Evolutionary conservation across 257 asterid genomes (phyloP), one percentile per base, ranked within the genome.

Genomic region (Lavandula angustifolia): DNA sequence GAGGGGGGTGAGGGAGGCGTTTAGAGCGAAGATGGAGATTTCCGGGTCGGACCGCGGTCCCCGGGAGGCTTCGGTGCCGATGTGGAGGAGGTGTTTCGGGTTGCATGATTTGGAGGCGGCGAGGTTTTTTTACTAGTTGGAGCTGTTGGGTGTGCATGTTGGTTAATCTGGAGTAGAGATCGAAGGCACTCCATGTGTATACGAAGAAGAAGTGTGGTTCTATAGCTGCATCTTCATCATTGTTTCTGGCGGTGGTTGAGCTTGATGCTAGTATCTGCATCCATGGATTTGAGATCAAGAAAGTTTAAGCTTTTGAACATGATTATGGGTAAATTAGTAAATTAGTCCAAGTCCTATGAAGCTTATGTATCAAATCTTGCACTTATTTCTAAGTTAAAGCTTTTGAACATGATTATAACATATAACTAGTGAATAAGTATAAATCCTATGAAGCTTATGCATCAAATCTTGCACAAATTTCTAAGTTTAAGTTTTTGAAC

Each of bases 21-120:
- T 83, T 50, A 94, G 65, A 47, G 97, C 89, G 56, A 82, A 87
- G 6, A 70, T 67, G 38, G 89, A 83, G n/a, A 87, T 92, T 78
- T 89, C 94, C 32, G 83, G 90, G 74, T 89, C 89, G 67, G 86
- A 76, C 37, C 84, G 80, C 54, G 90, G 75, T 27, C 96, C 96
- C 67, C 84, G 94, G 13, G 95, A 81, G 66, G 96, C 94, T 63
- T 85, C 95, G 2, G 85, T 73, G 61, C 95, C 96, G 16, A 92
- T 84, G 67, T 89, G 94, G 55, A 92, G 94, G 51, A 92, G 78
- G 73, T 87, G 84, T 32, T 72, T 75, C 0, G 94, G 81, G 67
- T 80, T 80, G 79, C 91, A 85, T 34, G 73, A 77, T 71, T 84
- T 92, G 59, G 88, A 85, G 73, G 70, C 70, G 8, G 94, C 90